Conservation (phyloP, 768 basidiomycete genomes). For the Lyophyllum semitale region DNA sequence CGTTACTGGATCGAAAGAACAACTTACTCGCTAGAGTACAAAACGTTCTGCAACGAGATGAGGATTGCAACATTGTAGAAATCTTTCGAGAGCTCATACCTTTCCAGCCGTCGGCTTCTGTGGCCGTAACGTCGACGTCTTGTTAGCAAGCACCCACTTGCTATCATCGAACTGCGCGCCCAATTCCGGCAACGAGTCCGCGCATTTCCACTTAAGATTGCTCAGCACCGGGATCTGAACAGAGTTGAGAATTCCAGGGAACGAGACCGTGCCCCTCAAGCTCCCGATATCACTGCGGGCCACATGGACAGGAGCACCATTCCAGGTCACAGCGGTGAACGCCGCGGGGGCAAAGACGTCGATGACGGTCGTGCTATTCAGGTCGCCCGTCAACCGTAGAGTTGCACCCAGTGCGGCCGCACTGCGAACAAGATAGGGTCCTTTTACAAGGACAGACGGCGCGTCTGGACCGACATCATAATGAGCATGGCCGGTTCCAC, state of each 20-base stretch:
- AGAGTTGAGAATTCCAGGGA: conserved; percentile 30
- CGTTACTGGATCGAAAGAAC: background rate
- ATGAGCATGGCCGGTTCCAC: conserved; percentile 19
- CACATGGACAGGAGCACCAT: conserved; percentile 44
- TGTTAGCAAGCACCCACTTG: conserved; percentile 58
- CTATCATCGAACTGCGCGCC: conserved; percentile 52
- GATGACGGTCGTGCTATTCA: conserved; percentile 51
- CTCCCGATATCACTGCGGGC: conserved; percentile 28
- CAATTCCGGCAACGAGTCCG: conserved; percentile 65
- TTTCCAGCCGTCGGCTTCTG: conserved; percentile 59
- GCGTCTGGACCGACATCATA: conserved; percentile 30
- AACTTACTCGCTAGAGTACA: conserved; percentile 33
- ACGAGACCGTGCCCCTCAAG: conserved; percentile 34
- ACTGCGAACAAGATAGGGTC: conserved; percentile 36
- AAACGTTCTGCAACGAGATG: conserved; percentile 21
- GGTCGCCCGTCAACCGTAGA: conserved; percentile 48
- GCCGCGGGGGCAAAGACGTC: conserved; percentile 53
- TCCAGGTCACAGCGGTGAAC: conserved; percentile 56
- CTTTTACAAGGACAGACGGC: conserved; percentile 32
- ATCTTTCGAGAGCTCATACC: conserved; percentile 32
- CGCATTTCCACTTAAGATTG: conserved; percentile 53
- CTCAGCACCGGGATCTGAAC: conserved; percentile 41
- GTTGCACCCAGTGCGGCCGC: conserved; percentile 24
- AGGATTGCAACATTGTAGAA: background rate
- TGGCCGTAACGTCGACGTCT: conserved; percentile 58